Evolutionary conservation across 148 eudicot species (phyloP).

Genomic region (Nepenthes gracilis): DNA sequence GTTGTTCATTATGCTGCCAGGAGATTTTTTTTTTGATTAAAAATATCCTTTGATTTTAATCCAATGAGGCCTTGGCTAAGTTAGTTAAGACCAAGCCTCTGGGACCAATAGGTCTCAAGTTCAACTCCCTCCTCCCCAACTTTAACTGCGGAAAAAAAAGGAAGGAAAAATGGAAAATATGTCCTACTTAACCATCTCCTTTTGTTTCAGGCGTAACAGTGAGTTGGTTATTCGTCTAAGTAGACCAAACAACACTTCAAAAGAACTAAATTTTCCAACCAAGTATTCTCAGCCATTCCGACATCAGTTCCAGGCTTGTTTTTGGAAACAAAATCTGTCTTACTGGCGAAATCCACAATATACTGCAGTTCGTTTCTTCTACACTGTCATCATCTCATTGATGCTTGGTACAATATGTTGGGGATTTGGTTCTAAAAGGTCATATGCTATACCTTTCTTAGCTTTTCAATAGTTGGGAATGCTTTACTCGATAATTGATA

Average conservation of each 20-base stretch:
- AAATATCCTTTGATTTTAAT: too few relatives aligned
- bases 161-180: background rate
- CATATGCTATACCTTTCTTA: slow-evolving; percentile 1
- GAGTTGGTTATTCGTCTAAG: slow-evolving; percentile 77
- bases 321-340: slow-evolving; percentile 92
- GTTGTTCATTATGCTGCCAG: background rate
- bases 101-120: too few relatives aligned
- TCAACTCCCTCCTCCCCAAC: too few relatives aligned
- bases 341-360: slow-evolving; percentile 99
- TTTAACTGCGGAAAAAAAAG: too few relatives aligned
- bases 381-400: slow-evolving; percentile 78
- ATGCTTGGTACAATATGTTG: slow-evolving; percentile 99
- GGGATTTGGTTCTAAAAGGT: slow-evolving; percentile 92
- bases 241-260: slow-evolving; percentile 56
- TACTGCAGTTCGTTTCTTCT: slow-evolving; percentile 98
- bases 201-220: slow-evolving; percentile 50
- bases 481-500: background rate
- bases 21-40: too few relatives aligned
- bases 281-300: slow-evolving; percentile 53
- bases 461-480: background rate
- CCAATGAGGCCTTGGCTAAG: too few relatives aligned
- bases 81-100: too few relatives aligned
- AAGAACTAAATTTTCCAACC: slow-evolving; percentile 74
- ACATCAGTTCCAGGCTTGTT: slow-evolving; percentile 73
- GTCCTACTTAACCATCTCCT: slow-evolving; percentile 9